phyloP scores from a whole-genome alignment of 805 yeast species.

The Wickerhamia fluorescens region DNA sequence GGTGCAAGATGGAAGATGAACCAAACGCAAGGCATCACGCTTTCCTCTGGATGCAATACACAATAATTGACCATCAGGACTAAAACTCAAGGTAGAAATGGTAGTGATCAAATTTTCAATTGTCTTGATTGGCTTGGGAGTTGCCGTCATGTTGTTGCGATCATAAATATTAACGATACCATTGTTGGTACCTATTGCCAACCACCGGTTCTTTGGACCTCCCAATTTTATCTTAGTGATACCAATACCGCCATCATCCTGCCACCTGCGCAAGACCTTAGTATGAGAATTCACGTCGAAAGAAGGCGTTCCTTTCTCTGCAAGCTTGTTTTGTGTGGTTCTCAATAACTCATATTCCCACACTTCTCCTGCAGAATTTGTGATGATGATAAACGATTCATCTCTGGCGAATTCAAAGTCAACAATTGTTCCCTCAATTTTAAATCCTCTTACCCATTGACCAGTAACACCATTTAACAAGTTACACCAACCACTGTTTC shows the following conservation, averaged over 20 bases:
- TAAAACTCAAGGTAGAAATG: conserved; percentile 65
- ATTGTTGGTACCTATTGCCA: conserved; percentile 82
- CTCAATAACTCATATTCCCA: conserved; percentile 62
- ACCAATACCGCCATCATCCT: conserved; percentile 79
- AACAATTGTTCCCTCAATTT: conserved; percentile 77
- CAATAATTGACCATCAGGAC: conserved; percentile 83
- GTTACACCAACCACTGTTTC: conserved; percentile 89
- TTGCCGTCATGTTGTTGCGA: conserved; percentile 22
- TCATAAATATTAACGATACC: conserved; percentile 91
- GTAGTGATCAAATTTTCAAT: conserved; percentile 79
- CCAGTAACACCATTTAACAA: conserved; percentile 69
- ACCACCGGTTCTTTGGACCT: conserved; percentile 63
- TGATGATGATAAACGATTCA: conserved; percentile 41
- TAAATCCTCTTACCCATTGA: conserved; percentile 83
- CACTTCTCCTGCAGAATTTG: conserved; percentile 76
- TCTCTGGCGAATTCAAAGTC: conserved; percentile 67
- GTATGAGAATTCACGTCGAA: conserved; percentile 14
- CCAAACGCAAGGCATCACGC: conserved; percentile 78
- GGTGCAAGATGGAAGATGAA: conserved; percentile 80
- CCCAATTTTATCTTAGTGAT: conserved; percentile 73
- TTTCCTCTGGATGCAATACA: conserved; percentile 80
- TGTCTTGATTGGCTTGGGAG: conserved; percentile 53
- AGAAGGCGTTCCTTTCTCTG: conserved; percentile 21
- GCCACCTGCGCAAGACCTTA: conserved; percentile 62
- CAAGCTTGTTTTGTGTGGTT: conserved; percentile 3